A percentile compares a stretch with the other conserved stretches of the same genome.
Conservation (phyloP, 768 basidiomycete genomes). For the Kwoniella europaea region DNA sequence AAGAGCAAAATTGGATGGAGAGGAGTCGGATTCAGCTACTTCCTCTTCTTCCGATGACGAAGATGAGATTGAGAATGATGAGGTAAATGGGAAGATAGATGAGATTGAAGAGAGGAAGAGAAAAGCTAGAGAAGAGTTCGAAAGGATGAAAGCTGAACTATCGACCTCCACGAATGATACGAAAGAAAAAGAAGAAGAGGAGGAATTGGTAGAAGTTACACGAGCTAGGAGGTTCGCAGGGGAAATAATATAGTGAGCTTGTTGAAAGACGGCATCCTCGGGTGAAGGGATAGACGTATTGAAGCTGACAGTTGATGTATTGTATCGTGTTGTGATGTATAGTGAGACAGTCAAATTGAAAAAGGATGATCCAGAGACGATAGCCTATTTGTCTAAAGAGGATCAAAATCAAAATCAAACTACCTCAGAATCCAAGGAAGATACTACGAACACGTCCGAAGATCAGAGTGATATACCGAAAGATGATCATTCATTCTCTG, state of each 20-base stretch:
- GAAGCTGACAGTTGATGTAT: slow-evolving; percentile 1
- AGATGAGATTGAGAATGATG: slow-evolving; percentile 11
- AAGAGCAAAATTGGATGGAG: slow-evolving; percentile 10
- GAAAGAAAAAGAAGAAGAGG: slow-evolving; percentile 19
- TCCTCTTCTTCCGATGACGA: slow-evolving; percentile 21
- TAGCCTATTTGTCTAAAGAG: slow-evolving; percentile 27
- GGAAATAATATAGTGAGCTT: slow-evolving; percentile 48
- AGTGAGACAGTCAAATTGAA: slow-evolving; percentile 50
- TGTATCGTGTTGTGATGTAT: not conserved
- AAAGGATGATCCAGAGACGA: slow-evolving; percentile 46
- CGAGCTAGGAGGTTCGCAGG: slow-evolving; percentile 52
- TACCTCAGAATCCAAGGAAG: too few species aligned
- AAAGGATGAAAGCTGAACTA: slow-evolving; percentile 29
- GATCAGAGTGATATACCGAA: not conserved
- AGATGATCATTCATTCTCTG: not conserved
- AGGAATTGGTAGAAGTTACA: slow-evolving; percentile 45
- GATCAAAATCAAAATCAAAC: too few species aligned
- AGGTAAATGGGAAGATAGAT: slow-evolving; percentile 23
- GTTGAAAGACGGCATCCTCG: not conserved
- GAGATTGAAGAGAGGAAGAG: slow-evolving; percentile 29
- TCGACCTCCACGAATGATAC: not conserved
- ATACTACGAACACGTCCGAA: too few species aligned
- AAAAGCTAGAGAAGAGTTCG: slow-evolving; percentile 40
- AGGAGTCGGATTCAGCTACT: slow-evolving; percentile 11
- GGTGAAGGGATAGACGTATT: not conserved